Base-by-base conservation (phyloP, 75 land plant genomes). In the Cupressus sempervirens region DNA sequence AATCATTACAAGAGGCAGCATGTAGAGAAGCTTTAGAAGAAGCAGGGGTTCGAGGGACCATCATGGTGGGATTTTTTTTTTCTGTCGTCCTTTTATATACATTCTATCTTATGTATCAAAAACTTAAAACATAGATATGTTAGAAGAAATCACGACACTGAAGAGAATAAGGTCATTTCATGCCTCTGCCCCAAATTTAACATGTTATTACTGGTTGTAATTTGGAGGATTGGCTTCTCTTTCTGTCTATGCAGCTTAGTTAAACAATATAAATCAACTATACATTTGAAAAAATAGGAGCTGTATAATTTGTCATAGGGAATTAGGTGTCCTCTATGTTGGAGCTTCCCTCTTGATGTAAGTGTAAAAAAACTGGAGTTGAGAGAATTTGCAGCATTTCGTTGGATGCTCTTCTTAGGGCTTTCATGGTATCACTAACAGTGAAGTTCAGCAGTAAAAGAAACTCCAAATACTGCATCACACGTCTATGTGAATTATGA, bases 21-120 rank as follows among this genome's bases (percentile, higher is more conserved):
- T 85, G 89, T 54, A 93, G 97, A 23, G 97, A 95, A 85, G 95
- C 97, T 58, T 84, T 90, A 79, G 97, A 95, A 85, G 97, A 95
- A 86, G 97, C 97, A 14, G 95, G 97, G 54, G 96, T 95, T 32
- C 90, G 84, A 84, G 97, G 97, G 50, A 75, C 68, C 29, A 32
- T 90, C 48, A 80, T 88, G 88, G 91, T 90, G n/a, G 32, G 83
- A 62, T 48, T 53, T 36, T n/a, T 36, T n/a, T 29, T 82, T 82
- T 82, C 20, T 43, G 56, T 82, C 30, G 26, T 45, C n/a, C 35
- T 72, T 32, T 32, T 30, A 34, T 72, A 72, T 29, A 30, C 32
- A 32, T 72, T 30, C 36, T 72, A 13, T 30, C 32, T 12, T 32
- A 23, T 41, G 15, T 41, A 77, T 77, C 23, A 30, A 43, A 20